These are phyloP conservation scores for Fusarium foetens DNA, from an alignment of 2,329 filamentous ascomycete genomes.

Conservation along the genomic window DNA sequence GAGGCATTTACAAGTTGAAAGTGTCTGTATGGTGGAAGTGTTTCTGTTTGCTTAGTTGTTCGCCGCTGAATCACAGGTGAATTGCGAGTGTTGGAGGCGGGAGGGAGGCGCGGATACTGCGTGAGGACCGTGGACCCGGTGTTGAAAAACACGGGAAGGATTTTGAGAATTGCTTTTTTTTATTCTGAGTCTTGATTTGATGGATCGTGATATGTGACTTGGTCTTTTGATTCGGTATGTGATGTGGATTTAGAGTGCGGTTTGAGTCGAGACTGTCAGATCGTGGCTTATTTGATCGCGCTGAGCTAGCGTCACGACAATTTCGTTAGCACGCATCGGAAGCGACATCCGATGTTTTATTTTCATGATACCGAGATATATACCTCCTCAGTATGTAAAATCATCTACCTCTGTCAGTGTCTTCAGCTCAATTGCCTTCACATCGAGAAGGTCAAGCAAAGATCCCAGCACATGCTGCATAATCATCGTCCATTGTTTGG, in stretches of 20 bases:
- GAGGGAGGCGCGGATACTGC: not conserved
- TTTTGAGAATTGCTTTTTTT: not conserved
- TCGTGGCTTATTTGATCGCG: not conserved
- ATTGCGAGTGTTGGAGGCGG: not conserved
- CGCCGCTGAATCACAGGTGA: not conserved
- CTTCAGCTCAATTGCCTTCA: conserved; percentile 9
- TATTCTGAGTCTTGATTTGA: not conserved
- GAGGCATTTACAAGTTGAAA: not conserved
- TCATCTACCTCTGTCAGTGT: too few relatives aligned
- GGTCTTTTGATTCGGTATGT: not conserved
- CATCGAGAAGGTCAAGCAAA: conserved; percentile 1
- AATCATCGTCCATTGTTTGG: not conserved
- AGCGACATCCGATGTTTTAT: not conserved
- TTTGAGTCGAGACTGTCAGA: not conserved
- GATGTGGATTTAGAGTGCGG: not conserved
- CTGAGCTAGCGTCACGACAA: not conserved
- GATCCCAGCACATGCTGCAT: conserved; percentile 5
- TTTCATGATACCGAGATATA: conserved; percentile 1
- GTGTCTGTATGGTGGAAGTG: not conserved
- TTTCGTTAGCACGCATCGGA: not conserved
- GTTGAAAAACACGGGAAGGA: not conserved
- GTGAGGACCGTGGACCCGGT: not conserved
- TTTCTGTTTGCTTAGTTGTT: not conserved
- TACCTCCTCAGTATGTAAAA: not conserved
- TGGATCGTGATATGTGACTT: not conserved